Percentiles rank a stretch among this genome's conserved stretches.
Conservation (phyloP, 1,139 yeast genomes). For the Suhomyces wounanorum region DNA sequence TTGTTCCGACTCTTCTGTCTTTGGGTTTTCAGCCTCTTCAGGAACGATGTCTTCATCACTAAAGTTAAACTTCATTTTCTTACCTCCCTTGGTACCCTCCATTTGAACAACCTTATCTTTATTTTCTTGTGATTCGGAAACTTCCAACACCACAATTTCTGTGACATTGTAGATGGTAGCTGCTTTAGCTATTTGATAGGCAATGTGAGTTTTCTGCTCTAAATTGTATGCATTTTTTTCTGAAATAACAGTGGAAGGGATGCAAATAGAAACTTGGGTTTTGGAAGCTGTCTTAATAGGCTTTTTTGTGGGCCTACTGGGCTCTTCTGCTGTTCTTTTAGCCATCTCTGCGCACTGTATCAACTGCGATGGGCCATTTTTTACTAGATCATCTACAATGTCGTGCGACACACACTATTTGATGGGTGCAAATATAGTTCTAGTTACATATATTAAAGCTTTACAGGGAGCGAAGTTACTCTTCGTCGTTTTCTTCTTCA, state of each 20-base stretch:
- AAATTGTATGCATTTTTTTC: constrained; percentile 58
- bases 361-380: constrained; percentile 1
- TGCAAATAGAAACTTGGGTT: constrained; percentile 52
- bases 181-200: constrained; percentile 78
- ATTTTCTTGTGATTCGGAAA: constrained; percentile 28
- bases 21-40: constrained; percentile 6
- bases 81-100: constrained; percentile 30
- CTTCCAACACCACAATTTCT: constrained; percentile 70
- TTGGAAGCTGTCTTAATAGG: constrained; percentile 29
- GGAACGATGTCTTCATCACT: constrained; percentile 28
- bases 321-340: constrained; percentile 28
- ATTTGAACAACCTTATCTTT: constrained; percentile 22
- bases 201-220: constrained; percentile 70
- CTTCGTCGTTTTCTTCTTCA: constrained; percentile 20
- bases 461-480: neutral
- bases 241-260: constrained; percentile 63
- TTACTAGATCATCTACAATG: neutral
- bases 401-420: neutral
- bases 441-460: neutral
- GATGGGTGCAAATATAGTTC: constrained; percentile 10
- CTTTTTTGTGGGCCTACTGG: constrained; percentile 31
- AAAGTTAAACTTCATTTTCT: constrained; percentile 40
- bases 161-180: constrained; percentile 68
- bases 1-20: constrained; percentile 19
- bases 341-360: constrained; percentile 13